Percentiles rank a stretch among this genome's conserved stretches.
These are phyloP conservation scores for Microdochium bolleyi DNA, from an alignment of 2,329 filamentous ascomycete species.

Conservation along the genomic window DNA sequence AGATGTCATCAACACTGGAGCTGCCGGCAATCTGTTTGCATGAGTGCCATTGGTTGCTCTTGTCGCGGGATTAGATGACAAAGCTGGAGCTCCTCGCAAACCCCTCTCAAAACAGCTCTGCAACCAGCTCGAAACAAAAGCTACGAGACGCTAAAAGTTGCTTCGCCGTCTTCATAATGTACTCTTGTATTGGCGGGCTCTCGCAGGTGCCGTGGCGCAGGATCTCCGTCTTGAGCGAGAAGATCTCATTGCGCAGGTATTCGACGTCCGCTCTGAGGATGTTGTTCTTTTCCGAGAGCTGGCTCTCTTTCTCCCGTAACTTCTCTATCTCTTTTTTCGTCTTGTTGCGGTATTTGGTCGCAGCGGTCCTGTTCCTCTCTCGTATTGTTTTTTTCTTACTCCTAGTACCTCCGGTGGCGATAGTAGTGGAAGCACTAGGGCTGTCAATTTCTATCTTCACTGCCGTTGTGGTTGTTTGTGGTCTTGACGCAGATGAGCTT, in stretches of 20 bases:
- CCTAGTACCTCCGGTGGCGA: background rate
- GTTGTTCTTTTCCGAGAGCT: conserved; percentile 12
- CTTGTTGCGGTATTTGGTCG: background rate
- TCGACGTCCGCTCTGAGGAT: conserved; percentile 8
- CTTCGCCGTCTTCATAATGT: conserved; percentile 14
- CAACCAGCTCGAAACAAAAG: too few relatives aligned
- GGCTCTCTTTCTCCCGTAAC: conserved; percentile 11
- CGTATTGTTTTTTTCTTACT: background rate
- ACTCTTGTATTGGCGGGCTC: conserved; percentile 17
- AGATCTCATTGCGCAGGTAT: conserved; percentile 12
- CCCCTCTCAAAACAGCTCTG: too few relatives aligned
- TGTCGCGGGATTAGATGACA: too few relatives aligned
- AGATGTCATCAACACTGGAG: too few relatives aligned
- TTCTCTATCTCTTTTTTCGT: conserved; percentile 1
- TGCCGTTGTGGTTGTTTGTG: background rate
- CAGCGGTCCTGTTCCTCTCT: background rate
- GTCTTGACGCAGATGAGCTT: background rate
- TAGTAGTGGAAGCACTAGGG: background rate
- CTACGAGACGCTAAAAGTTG: too few relatives aligned
- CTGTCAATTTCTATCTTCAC: background rate
- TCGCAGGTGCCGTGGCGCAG: conserved; percentile 14
- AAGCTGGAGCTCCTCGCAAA: too few relatives aligned
- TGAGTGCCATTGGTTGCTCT: too few relatives aligned
- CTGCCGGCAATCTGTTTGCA: too few relatives aligned
- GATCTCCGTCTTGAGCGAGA: conserved; percentile 16